Percentiles rank a stretch among this genome's conserved stretches.
These are phyloP conservation scores for Biancaea sappan DNA, from an alignment of 306 rosid species.

Conservation along the genomic window DNA sequence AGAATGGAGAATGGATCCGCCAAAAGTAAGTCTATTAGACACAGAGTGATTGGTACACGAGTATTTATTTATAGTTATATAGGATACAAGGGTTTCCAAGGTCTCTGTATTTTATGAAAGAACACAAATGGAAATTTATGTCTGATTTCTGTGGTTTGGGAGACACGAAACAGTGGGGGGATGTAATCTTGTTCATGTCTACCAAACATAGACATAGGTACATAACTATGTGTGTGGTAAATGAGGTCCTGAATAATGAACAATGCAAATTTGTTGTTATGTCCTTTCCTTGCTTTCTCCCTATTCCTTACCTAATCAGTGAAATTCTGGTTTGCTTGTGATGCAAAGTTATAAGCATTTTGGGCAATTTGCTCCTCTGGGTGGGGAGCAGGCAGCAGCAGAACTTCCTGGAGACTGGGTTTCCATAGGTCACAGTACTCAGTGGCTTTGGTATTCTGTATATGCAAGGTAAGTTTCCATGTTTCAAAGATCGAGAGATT, in stretches of 20 bases:
- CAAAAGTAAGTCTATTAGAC: neutral
- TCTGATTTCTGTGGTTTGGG: neutral
- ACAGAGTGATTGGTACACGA: neutral
- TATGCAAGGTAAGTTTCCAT: slow-evolving; percentile 76
- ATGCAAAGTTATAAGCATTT: slow-evolving; percentile 83
- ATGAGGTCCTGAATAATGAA: neutral
- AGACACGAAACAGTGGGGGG: neutral
- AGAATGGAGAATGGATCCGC: neutral
- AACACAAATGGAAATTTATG: neutral
- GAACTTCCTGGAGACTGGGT: slow-evolving; percentile 99
- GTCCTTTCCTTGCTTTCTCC: neutral
- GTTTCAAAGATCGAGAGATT: neutral
- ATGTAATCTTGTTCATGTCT: neutral
- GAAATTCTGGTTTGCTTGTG: slow-evolving; percentile 31
- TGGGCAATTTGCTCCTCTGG: slow-evolving; percentile 93
- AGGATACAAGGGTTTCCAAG: neutral
- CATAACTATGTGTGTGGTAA: neutral
- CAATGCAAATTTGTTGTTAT: neutral
- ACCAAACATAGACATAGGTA: neutral
- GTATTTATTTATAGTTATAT: neutral
- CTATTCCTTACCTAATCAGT: slow-evolving; percentile 26
- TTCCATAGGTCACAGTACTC: slow-evolving; percentile 91
- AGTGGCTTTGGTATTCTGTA: slow-evolving; percentile 99
- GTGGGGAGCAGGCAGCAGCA: slow-evolving; percentile 92
- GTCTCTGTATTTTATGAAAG: neutral